Evolutionary conservation across 148 eudicot species (phyloP).

Genomic region (Rheum nobile): DNA sequence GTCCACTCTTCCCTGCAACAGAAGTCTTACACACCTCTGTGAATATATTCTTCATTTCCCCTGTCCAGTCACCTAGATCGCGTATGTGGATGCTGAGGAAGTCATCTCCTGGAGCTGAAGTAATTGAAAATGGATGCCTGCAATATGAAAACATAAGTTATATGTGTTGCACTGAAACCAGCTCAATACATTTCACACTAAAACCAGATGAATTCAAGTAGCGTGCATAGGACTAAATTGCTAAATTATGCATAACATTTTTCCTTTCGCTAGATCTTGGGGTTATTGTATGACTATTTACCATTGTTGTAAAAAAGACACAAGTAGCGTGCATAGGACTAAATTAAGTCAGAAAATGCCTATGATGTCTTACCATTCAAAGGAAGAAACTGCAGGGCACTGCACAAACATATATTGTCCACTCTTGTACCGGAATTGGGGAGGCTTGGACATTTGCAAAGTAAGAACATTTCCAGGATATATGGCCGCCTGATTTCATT

Average conservation of each 20-base stretch:
- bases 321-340: not conserved
- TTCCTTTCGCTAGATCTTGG: not conserved
- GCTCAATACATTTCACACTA: not conserved
- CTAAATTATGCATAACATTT: not conserved
- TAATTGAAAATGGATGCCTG: conserved; percentile 99
- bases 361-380: conserved; percentile 59
- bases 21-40: conserved; percentile 57
- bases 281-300: not conserved
- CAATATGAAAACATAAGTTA: not conserved
- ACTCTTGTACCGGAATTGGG: conserved; percentile 77
- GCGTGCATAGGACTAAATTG: no score
- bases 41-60: conserved; percentile 61
- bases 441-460: conserved; percentile 90
- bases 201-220: not conserved
- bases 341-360: not conserved
- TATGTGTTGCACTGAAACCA: not conserved
- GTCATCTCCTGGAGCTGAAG: conserved; percentile 93
- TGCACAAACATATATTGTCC: conserved; percentile 98
- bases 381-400: conserved; percentile 92
- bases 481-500: conserved; percentile 53
- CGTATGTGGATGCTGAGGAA: conserved; percentile 83
- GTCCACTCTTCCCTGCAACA: conserved; percentile 64
- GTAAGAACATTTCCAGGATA: conserved; percentile 86
- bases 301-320: not conserved
- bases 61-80: conserved; percentile 88